Percentiles rank a stretch among this genome's conserved stretches.
These are phyloP conservation scores for Sistotremastrum suecicum DNA, from an alignment of 768 basidiomycete genomes.

Conservation along the genomic window DNA sequence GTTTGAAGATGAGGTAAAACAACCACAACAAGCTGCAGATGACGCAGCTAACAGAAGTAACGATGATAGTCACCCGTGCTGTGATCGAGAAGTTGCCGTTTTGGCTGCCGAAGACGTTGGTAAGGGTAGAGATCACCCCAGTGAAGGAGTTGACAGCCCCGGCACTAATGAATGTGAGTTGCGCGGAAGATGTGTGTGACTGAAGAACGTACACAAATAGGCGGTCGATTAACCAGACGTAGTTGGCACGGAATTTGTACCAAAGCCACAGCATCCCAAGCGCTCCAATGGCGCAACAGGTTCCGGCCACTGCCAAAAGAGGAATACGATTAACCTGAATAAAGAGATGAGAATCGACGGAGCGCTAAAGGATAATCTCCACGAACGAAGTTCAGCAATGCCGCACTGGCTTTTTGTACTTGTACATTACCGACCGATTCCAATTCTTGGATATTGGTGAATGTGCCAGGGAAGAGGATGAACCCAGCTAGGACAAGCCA, in stretches of 20 bases:
- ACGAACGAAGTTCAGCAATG: conserved; percentile 14
- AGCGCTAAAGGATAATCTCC: too few species aligned
- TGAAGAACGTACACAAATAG: conserved; percentile 34
- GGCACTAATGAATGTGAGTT: conserved; percentile 23
- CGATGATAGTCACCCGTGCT: conserved; percentile 32
- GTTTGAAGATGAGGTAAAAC: conserved; percentile 16
- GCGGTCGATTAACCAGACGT: conserved; percentile 42
- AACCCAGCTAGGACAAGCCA: conserved; percentile 53
- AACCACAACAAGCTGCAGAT: conserved; percentile 27
- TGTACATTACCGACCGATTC: conserved; percentile 11
- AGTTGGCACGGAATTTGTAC: conserved; percentile 47
- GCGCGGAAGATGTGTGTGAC: conserved; percentile 1
- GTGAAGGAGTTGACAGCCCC: conserved; percentile 43
- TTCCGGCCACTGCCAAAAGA: conserved; percentile 34
- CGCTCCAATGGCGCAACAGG: conserved; percentile 40
- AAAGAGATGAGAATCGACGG: neutral
- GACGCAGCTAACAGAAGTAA: conserved; percentile 25
- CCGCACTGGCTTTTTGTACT: conserved; percentile 15
- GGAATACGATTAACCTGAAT: neutral
- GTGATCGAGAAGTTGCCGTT: conserved; percentile 28
- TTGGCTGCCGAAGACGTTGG: conserved; percentile 37
- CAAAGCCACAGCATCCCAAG: conserved; percentile 43
- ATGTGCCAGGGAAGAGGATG: conserved; percentile 48
- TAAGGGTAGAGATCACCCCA: conserved; percentile 40
- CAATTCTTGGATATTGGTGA: conserved; percentile 29